Evolutionary conservation across 1,284 basidiomycete species (phyloP).

Genomic region (Austroboletus niveus): DNA sequence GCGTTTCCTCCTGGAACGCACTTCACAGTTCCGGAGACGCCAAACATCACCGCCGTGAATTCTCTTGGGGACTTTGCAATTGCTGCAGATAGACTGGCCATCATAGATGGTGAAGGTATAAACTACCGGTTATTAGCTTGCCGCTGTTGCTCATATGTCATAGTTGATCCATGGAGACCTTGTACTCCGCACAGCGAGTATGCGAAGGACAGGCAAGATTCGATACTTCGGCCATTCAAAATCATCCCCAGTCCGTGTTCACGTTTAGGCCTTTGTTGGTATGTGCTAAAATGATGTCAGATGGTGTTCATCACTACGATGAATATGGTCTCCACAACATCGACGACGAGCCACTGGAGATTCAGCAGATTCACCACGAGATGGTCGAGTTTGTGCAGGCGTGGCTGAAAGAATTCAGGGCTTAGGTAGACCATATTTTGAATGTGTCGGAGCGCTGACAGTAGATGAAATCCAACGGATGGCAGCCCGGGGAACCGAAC

Average conservation of each 20-base stretch:
- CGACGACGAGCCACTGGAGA: constrained; percentile 72
- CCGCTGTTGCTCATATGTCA: neutral
- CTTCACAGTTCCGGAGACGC: constrained; percentile 67
- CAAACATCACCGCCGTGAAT: constrained; percentile 82
- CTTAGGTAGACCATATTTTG: constrained; percentile 4
- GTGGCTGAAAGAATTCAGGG: constrained; percentile 74
- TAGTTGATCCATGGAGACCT: constrained; percentile 89
- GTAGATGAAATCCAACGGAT: too few relatives aligned
- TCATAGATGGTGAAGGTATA: constrained; percentile 81
- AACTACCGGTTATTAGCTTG: neutral
- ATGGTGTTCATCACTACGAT: constrained; percentile 89
- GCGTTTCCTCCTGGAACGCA: constrained; percentile 81
- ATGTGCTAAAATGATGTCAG: constrained; percentile 36
- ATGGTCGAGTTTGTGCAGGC: constrained; percentile 78
- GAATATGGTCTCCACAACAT: constrained; percentile 77
- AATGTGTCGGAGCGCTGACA: neutral
- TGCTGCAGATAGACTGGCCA: constrained; percentile 74
- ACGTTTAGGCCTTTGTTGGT: neutral
- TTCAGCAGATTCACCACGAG: constrained; percentile 77
- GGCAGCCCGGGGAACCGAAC: too few relatives aligned
- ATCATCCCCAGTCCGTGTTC: constrained; percentile 72
- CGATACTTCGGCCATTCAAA: constrained; percentile 78
- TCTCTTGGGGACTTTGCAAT: constrained; percentile 74
- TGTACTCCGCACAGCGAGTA: constrained; percentile 83
- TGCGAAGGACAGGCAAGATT: constrained; percentile 70